Percentiles rank a stretch among this genome's conserved stretches.
Evolutionary conservation across 495 filamentous ascomycete species (phyloP).

Genomic region (Wilcoxina mikolae): DNA sequence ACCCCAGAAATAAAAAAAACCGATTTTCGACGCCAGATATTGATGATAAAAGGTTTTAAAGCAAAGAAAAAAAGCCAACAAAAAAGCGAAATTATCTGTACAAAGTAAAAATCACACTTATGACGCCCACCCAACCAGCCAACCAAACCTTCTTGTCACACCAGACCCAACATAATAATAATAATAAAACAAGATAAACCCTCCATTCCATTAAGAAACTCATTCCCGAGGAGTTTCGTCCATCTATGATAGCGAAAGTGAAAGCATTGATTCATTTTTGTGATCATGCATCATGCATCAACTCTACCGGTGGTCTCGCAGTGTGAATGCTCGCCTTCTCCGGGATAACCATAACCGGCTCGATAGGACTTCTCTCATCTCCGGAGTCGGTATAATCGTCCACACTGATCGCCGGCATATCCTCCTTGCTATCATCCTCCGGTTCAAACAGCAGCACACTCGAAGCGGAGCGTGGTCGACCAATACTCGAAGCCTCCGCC

Average conservation of each 20-base stretch:
- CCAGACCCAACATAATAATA: neutral
- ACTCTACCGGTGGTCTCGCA: slow-evolving; percentile 69
- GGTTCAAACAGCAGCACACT: slow-evolving; percentile 29
- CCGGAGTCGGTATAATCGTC: slow-evolving; percentile 65
- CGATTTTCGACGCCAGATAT: neutral
- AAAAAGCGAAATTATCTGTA: neutral
- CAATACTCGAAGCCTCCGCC: slow-evolving; percentile 20
- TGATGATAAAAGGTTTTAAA: neutral
- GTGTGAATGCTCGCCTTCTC: slow-evolving; percentile 41
- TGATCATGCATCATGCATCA: slow-evolving; percentile 42
- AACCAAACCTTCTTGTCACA: neutral
- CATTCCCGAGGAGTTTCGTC: no score
- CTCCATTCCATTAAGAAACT: neutral
- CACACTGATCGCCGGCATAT: slow-evolving; percentile 72
- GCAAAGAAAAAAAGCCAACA: no score
- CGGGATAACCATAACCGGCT: slow-evolving; percentile 31
- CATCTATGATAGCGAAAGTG: slow-evolving; percentile 4
- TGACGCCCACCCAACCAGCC: neutral
- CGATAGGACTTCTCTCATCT: slow-evolving; percentile 35
- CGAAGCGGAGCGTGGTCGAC: slow-evolving; percentile 34
- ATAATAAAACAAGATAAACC: no score
- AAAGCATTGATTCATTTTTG: no score
- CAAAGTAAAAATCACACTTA: neutral
- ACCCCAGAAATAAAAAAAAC: slow-evolving; percentile 7
- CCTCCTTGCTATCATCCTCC: slow-evolving; percentile 12